Base-by-base conservation (phyloP, 306 rosid species). In the Vachellia collinsii region DNA sequence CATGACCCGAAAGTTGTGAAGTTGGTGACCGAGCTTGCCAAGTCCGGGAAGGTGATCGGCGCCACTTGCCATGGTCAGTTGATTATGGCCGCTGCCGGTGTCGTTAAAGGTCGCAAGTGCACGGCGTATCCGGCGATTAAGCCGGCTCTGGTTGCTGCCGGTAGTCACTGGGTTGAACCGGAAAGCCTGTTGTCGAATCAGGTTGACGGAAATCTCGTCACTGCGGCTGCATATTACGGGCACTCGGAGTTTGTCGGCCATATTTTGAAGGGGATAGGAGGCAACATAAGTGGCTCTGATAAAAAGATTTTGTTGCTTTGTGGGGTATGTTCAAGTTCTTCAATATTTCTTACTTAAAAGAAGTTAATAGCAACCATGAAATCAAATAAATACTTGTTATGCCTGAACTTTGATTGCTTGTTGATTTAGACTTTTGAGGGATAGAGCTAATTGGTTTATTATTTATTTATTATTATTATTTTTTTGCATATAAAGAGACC, bases 81-180 rank as follows among this genome's bases (percentile, higher is more conserved):
- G 91, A 77, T 91, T 85, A 84, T 91, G 69, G 94, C 90, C 10
- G 94, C 97, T 71, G 92, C 90, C 25, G 92, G 77, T 3, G 61
- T 41, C 4, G 70, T 77, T 56, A 82, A 80, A 79, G 93, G 88
- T 63, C 88, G 87, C 14, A 87, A 80, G 77, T 87, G 92, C 88
- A 91, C 97, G 3, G 91, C 92, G 0, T 88, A n/a, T 77, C 83
- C 85, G 43, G 0, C 87, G 29, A 77, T 89, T 63, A 65, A 76
- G 56, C 97, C 92, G 14, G 81, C 84, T 20, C 80, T 91, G 5
- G 42, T 77, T 76, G 90, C 92, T 59, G 86, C 93, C 0, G 94
- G 92, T 80, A 91, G 92, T 84, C 72, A 81, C 43, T 91, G 94
- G 97, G 78, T 91, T 47, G 90, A 88, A 66, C 91, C 94, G 6